A percentile compares a stretch with the other conserved stretches of the same genome.
These are phyloP conservation scores for Seiridium unicorne DNA, from an alignment of 2,329 filamentous ascomycete species.

Conservation along the genomic window DNA sequence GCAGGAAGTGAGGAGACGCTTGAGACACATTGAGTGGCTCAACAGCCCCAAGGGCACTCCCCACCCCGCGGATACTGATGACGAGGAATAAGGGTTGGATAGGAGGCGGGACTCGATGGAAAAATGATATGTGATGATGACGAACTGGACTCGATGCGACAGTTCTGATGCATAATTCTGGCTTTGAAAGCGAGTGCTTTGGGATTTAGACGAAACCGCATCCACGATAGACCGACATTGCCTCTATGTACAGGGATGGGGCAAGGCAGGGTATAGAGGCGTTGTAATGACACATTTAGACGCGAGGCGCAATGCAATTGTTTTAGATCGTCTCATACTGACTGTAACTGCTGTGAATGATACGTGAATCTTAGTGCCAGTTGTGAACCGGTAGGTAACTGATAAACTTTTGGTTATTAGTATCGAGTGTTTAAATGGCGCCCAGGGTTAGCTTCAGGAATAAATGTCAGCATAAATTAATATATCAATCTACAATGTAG, in stretches of 20 bases:
- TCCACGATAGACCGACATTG: slow-evolving; percentile 1
- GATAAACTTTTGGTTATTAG: too few relatives aligned
- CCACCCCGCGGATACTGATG: slow-evolving; percentile 73
- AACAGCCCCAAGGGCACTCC: slow-evolving; percentile 84
- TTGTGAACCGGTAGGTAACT: too few relatives aligned
- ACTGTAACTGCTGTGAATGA: too few relatives aligned
- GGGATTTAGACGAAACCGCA: slow-evolving; percentile 3
- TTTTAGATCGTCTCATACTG: background rate
- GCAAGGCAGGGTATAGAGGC: background rate
- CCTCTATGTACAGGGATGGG: background rate
- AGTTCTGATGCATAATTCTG: background rate
- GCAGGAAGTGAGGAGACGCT: slow-evolving; percentile 77
- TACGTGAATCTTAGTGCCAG: background rate
- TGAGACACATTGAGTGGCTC: slow-evolving; percentile 84
- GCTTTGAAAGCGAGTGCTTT: slow-evolving; percentile 2
- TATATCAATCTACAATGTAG: too few relatives aligned
- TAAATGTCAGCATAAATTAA: too few relatives aligned
- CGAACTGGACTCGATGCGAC: background rate
- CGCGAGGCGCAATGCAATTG: background rate
- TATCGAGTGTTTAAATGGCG: too few relatives aligned
- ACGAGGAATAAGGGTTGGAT: slow-evolving; percentile 51
- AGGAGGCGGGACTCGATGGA: background rate
- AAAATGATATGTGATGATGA: background rate
- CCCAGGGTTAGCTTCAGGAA: too few relatives aligned
- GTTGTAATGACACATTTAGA: slow-evolving; percentile 2